These are phyloP conservation scores for Yamadazyma songkhlaensis DNA, from an alignment of 1,139 yeast genomes.

Conservation along the genomic window DNA sequence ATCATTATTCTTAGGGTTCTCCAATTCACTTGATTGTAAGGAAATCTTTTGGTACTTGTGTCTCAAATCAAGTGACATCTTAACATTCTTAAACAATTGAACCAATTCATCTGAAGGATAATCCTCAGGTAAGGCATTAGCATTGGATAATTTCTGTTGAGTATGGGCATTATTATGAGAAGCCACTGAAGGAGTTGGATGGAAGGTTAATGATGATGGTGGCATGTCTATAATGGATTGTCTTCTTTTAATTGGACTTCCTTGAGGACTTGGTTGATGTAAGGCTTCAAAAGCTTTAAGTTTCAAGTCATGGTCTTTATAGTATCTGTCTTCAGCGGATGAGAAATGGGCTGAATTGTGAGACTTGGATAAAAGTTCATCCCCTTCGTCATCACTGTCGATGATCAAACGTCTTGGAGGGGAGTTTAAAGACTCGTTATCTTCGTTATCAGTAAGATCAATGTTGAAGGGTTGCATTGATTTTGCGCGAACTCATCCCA, in stretches of 20 bases:
- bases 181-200: constrained; percentile 20
- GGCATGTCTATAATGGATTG: constrained; percentile 54
- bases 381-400: constrained; percentile 21
- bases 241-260: constrained; percentile 42
- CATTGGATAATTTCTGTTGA: constrained; percentile 16
- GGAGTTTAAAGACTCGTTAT: background rate
- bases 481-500: background rate
- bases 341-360: constrained; percentile 56
- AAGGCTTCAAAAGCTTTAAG: constrained; percentile 60
- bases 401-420: constrained; percentile 10
- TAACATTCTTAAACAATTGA: constrained; percentile 67
- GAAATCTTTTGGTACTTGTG: constrained; percentile 72
- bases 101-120: constrained; percentile 68
- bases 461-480: constrained; percentile 8
- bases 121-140: constrained; percentile 64
- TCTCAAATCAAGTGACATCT: constrained; percentile 70
- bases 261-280: constrained; percentile 19
- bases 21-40: constrained; percentile 59
- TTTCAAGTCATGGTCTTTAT: constrained; percentile 71
- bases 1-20: constrained; percentile 76
- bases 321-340: constrained; percentile 62
- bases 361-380: constrained; percentile 28
- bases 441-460: constrained; percentile 9
- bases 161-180: constrained; percentile 14
- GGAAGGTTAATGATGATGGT: constrained; percentile 16